Base-by-base conservation (phyloP, 306 rosid species). In the Dryas alaskensis region DNA sequence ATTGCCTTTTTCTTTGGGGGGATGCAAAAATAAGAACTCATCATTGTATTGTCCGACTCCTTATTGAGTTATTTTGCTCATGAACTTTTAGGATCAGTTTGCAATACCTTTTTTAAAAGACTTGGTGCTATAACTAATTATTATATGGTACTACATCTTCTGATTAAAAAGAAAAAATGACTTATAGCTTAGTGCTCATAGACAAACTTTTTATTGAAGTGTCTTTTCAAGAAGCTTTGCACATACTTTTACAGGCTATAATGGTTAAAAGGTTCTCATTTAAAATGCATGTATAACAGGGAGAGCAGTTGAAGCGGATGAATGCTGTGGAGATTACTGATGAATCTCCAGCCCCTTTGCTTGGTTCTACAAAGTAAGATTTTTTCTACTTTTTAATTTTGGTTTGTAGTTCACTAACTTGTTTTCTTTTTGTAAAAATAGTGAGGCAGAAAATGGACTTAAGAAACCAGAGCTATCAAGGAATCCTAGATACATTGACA, bases 401-500 rank as follows among this genome's bases (percentile, higher is more conserved):
- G 52, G 57, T 75, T 69, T 65, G 40, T 70, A 51, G 47, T n/a
- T 60, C n/a, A 44, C 22, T 6, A 5, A 51, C 67, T 69, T 79
- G 31, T 52, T 76, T 79, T 76, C 42, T 79, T 46, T 47, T 25
- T 81, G 81, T 57, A 79, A 80, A 49, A 60, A 22, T 42, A 71
- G 79, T 57, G 91, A 78, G 53, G 72, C 53, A 75, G 84, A 61
- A 51, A 80, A 75, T 81, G 88, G 79, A 66, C 50, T 65, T 57
- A 88, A 76, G 78, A 89, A 84, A 79, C 72, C 78, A 2, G 87
- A 81, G 59, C 25, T 67, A 70, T 79, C 78, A 37, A 84, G 69
- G 84, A 67, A 66, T n/a, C 96, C 92, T 16, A 79, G 86, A 82
- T 87, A 87, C 70, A 78, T 76, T 40, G 90, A 86, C 46, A 87